Conservation (phyloP, 164 flowering plant species). For the Sedum album region DNA sequence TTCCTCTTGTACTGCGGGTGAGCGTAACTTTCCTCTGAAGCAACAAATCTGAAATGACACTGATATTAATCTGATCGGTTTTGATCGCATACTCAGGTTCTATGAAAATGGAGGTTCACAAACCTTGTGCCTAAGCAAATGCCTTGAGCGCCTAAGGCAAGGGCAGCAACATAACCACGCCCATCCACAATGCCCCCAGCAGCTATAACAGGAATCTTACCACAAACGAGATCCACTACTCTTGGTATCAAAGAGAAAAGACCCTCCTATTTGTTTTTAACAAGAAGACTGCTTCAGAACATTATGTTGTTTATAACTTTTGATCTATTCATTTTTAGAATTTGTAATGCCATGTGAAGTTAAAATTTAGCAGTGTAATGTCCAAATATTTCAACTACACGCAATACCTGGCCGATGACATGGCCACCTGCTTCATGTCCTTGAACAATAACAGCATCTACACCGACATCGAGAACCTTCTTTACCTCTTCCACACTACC, state of each 20-base stretch:
- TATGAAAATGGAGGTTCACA: neutral
- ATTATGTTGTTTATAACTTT: too few relatives aligned
- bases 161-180: constrained; percentile 89
- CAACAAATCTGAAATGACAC: constrained; percentile 54
- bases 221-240: constrained; percentile 65
- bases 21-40: constrained; percentile 82
- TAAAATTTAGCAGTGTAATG: neutral
- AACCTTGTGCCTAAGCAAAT: constrained; percentile 75
- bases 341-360: neutral
- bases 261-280: constrained; percentile 38
- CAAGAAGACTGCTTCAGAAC: neutral
- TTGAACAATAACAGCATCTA: constrained; percentile 91
- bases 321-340: too few relatives aligned
- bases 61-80: neutral
- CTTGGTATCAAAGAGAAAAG: constrained; percentile 60
- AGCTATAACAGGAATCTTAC: constrained; percentile 63
- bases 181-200: constrained; percentile 86
- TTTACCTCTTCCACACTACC: constrained; percentile 64
- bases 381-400: neutral
- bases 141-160: constrained; percentile 89
- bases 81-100: neutral
- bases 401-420: constrained; percentile 87
- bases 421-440: constrained; percentile 96
- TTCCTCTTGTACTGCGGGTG: constrained; percentile 79
- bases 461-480: constrained; percentile 56